Conservation (phyloP, 345 rosid species). For the Eucalyptus shirleyi region DNA sequence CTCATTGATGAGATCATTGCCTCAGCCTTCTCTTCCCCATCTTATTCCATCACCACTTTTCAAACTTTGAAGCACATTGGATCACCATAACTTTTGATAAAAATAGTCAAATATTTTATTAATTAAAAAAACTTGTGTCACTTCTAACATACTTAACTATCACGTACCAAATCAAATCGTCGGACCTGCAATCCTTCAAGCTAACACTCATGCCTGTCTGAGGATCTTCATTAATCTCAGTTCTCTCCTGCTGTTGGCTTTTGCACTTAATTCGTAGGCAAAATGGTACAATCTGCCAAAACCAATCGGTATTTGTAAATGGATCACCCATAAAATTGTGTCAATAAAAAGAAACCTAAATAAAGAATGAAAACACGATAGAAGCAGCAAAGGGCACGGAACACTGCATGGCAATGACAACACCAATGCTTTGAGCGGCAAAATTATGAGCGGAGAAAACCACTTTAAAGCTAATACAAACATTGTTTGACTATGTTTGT, state of each 20-base stretch:
- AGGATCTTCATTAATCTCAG: constrained; percentile 4
- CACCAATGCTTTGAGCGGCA: not conserved
- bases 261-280: constrained; percentile 51
- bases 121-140: not conserved
- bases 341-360: not conserved
- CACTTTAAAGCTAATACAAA: not conserved
- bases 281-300: constrained; percentile 48
- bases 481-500: not conserved
- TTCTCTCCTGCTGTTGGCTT: constrained; percentile 16
- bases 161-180: constrained; percentile 66
- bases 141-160: not conserved
- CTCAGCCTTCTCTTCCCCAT: not conserved
- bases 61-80: not conserved
- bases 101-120: not conserved
- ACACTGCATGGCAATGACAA: not conserved
- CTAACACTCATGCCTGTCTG: constrained; percentile 6
- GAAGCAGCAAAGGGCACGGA: not conserved
- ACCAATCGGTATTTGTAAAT: not conserved
- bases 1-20: not conserved
- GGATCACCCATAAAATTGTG: not conserved
- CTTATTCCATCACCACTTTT: not conserved
- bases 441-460: not conserved
- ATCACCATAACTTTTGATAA: not conserved
- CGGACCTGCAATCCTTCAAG: constrained; percentile 7
- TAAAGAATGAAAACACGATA: not conserved